Percentiles rank a stretch among this genome's conserved stretches.
Evolutionary conservation across 495 filamentous ascomycete species (phyloP).

Genomic region (Tuber microsphaerosporum): DNA sequence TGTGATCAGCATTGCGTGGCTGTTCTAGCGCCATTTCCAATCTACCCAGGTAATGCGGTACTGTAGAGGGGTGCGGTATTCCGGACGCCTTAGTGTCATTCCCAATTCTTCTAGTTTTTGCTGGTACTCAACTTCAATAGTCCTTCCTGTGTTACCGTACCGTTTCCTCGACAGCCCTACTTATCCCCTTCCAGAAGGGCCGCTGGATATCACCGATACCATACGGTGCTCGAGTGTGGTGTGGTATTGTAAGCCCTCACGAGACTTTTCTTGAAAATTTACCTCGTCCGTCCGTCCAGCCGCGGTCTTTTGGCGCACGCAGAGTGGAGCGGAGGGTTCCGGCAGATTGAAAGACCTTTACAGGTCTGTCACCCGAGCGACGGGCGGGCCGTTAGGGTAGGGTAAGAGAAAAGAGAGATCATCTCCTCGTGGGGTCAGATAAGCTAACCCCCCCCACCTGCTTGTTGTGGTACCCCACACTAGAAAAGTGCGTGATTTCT

Average conservation of each 20-base stretch:
- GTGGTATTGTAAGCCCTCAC: neutral
- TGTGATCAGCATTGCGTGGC: too few relatives aligned
- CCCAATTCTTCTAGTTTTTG: neutral
- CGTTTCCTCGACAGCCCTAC: neutral
- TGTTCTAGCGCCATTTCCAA: too few relatives aligned
- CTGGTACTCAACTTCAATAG: neutral
- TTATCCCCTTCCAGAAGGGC: neutral
- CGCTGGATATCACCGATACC: neutral
- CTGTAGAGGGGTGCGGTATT: neutral
- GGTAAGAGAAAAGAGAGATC: neutral
- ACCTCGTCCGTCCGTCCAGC: neutral
- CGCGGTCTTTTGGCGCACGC: neutral
- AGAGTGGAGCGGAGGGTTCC: neutral
- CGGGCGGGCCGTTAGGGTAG: neutral
- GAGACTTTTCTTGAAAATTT: neutral
- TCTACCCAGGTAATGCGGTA: too few relatives aligned
- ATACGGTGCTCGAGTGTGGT: neutral
- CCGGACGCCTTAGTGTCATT: neutral
- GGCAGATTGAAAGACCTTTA: neutral
- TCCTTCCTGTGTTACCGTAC: neutral
- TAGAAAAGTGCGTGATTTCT: conserved; percentile 1
- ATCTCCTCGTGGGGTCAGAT: neutral
- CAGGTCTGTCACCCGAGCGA: neutral
- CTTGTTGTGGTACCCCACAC: neutral
- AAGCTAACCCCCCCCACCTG: neutral